Base-by-base conservation (phyloP, 1,284 basidiomycete genomes). In the Xerocomus cyaneibrunnescens region DNA sequence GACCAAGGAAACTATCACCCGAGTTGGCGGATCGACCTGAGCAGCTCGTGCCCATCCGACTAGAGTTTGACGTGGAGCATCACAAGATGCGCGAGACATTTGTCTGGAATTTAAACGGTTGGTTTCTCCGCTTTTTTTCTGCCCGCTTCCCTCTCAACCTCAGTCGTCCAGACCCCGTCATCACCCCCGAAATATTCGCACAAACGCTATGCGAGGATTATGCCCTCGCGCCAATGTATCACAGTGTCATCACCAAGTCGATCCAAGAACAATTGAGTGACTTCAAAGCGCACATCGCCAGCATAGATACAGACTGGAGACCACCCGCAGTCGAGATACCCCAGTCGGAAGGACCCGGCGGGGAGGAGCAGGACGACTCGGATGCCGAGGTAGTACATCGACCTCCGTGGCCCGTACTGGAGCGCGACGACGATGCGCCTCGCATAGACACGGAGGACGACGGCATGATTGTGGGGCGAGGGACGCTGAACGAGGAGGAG, bases 1-100 rank as follows among this genome's bases (percentile, higher is more conserved):
- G 87, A 58, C 86, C 87, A 12, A 76, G 86, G 51, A 80, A 78
- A 60, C 64, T 90, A 30, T 71, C 78, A 10, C 67, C 74, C 14
- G 76, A 82, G 41, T 78, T 86, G 30, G 82, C 83, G 5, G 77
- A 83, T 56, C 73, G 77, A 30, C 78, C 83, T 8, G 94, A 95
- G 66, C 77, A 84, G 61, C 83, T 98, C 32, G 89, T 99, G 7
- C 96, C 96, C 3, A 91, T 99, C 46, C 84, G 96, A 19, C 76
- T 99, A 45, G 97, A 99, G 70, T 86, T 98, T 62, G 97, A 99
- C 61, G 87, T 96, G 49, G 88, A 90, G 52, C 89, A 92, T 65
- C 88, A 90, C 67, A 92, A 89, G 71, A 85, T 98, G 77, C 84
- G 94, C 34, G 96, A 99, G 68, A 95, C 96, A 0, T 98, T 99